phyloP scores from a whole-genome alignment of 2,329 filamentous ascomycete genomes.

The Aspergillus fructus region DNA sequence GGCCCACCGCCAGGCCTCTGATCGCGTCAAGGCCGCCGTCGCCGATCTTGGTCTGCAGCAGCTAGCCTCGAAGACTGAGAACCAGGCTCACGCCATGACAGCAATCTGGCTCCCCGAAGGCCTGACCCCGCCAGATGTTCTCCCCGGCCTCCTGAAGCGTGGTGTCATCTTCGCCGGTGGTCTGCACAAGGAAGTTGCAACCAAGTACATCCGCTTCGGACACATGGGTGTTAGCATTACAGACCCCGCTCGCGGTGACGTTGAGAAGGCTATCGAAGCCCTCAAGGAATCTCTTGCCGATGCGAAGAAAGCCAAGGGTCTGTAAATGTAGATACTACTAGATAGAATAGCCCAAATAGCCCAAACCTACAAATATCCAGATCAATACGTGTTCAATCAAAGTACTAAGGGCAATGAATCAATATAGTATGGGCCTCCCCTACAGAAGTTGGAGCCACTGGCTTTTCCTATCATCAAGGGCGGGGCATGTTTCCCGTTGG shows the following conservation, averaged over 20 bases:
- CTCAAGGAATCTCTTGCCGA: slow-evolving; percentile 73
- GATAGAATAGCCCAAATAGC: neutral
- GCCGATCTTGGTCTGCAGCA: slow-evolving; percentile 81
- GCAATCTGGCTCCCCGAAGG: slow-evolving; percentile 91
- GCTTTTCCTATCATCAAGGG: neutral
- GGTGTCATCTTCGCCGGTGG: slow-evolving; percentile 94
- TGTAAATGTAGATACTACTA: slow-evolving; percentile 24
- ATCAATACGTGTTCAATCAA: neutral
- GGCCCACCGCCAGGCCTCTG: slow-evolving; percentile 73
- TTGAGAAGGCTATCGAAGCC: slow-evolving; percentile 79
- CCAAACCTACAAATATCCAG: neutral
- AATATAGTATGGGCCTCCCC: too few relatives aligned
- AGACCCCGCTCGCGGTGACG: slow-evolving; percentile 74
- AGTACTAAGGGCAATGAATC: too few relatives aligned
- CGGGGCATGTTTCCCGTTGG: neutral
- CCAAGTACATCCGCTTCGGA: slow-evolving; percentile 92
- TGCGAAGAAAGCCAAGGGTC: slow-evolving; percentile 62
- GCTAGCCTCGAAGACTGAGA: slow-evolving; percentile 77
- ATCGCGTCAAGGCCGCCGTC: slow-evolving; percentile 83
- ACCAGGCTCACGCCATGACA: slow-evolving; percentile 97
- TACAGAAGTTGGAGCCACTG: too few relatives aligned
- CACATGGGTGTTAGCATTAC: slow-evolving; percentile 96
- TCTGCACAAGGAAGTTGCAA: slow-evolving; percentile 90
- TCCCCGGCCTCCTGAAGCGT: slow-evolving; percentile 81
- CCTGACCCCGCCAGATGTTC: slow-evolving; percentile 74